phyloP scores from a whole-genome alignment of 495 filamentous ascomycete species.

The Penicillium angulare region DNA sequence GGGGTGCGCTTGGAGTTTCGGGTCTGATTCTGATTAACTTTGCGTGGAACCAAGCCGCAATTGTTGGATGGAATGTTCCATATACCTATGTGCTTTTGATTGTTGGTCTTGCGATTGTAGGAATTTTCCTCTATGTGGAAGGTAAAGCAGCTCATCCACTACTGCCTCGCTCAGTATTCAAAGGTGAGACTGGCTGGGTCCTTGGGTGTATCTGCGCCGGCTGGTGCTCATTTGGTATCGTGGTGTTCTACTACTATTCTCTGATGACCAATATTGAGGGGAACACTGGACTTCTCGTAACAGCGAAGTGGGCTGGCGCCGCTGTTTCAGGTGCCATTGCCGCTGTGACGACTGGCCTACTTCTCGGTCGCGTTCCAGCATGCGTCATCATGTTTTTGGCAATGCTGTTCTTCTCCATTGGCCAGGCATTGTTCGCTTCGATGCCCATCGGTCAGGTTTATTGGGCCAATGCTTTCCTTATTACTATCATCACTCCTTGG shows the following conservation, averaged over 20 bases:
- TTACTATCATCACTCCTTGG: conserved; percentile 47
- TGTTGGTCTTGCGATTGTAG: conserved; percentile 49
- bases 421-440: conserved; percentile 34
- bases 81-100: conserved; percentile 56
- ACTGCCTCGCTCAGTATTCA: conserved; percentile 51
- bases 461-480: conserved; percentile 48
- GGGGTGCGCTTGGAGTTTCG: conserved; percentile 53
- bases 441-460: conserved; percentile 40
- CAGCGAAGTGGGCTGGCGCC: conserved; percentile 37
- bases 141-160: conserved; percentile 46
- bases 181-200: conserved; percentile 49
- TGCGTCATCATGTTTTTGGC: conserved; percentile 51
- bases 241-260: conserved; percentile 46
- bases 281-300: conserved; percentile 33
- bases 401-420: conserved; percentile 41
- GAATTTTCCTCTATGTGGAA: conserved; percentile 53
- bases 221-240: conserved; percentile 57
- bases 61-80: conserved; percentile 55
- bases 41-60: conserved; percentile 59
- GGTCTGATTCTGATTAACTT: conserved; percentile 61
- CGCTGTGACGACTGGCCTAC: conserved; percentile 41
- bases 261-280: conserved; percentile 37
- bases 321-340: conserved; percentile 37
- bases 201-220: conserved; percentile 54
- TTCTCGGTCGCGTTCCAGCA: conserved; percentile 36